Evolutionary conservation across 495 filamentous ascomycete genomes (phyloP), one percentile per base, ranked within the genome.

Genomic region (Parmelia sp.): DNA sequence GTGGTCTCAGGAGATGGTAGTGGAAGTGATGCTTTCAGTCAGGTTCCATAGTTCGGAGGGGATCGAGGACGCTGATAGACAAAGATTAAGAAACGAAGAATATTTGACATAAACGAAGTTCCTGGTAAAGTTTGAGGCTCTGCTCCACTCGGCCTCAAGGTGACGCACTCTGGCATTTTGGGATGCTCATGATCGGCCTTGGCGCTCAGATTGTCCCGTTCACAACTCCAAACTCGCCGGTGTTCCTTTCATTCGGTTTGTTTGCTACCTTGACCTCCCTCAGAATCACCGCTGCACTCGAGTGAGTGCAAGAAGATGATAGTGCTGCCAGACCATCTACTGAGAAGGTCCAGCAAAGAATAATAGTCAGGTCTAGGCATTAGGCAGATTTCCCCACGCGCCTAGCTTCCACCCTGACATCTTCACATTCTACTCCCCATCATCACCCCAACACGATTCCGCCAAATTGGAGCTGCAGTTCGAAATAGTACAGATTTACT

Each of bases 331-430:
- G 21, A 25, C n/a, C 35, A 51, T 39, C 40, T 58, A 49, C 25
- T 25, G 25, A 58, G 40, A 35, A 35, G 45, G 40, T 31, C 51
- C 40, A 58, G 17, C 29, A 39, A 42, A 31, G n/a, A 19, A 23
- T 44, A 19, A 37, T 40, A 33, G n/a, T 4, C 36, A 40, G 35
- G 23, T 40, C 62, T 64, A 33, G 27, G 33, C 55, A 23, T 49
- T 42, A 35, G 56, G 33, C 62, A 44, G 51, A 64, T 35, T n/a
- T 44, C 36, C 44, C 25, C 23, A 64, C 55, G 39, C 31, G 40
- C 55, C 31, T n/a, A 15, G 19, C 62, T 42, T 58, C 56, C 56
- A 33, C 56, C 37, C 39, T 59, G 27, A 63, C 56, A 44, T 36
- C 61, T 45, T 57, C 49, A 62, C 61, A 37, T 35, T n/a, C 35